Base-by-base conservation (phyloP, 106 monocot genomes). In the Dendrobium catenatum region DNA sequence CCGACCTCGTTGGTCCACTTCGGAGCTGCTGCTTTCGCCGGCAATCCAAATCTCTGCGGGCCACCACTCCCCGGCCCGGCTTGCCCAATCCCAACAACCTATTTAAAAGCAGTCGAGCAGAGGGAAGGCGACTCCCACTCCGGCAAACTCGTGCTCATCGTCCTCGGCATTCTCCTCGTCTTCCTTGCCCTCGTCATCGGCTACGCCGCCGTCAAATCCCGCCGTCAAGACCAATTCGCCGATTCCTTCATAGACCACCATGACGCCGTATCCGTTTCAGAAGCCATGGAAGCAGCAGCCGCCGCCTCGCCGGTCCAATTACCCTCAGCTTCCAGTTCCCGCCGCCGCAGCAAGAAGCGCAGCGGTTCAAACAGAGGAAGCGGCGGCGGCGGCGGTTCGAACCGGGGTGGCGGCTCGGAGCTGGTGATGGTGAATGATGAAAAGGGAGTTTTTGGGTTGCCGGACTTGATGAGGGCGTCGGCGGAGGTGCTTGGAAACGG, bases 401-500 rank as follows among this genome's bases (percentile, higher is more conserved):
- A 10, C 54, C 64, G 41, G 37, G 80, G 79, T 16, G 18, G 47
- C 68, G 85, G n/a, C 16, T 72, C 31, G 26, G 82, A 85, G 42
- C 33, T 93, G 49, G 84, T 87, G 78, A 73, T 93, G 76, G 72
- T 93, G 72, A 87, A 84, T 66, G 68, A 81, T 33, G 85, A 79
- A 9, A 90, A 73, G 77, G 87, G 85, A 18, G 15, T 17, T 7
- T 85, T 93, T 42, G 84, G 84, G n/a, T 55, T 93, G 76, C 16
- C 82, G 17, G 93, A 93, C 26, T 42, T 93, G 80, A 87, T 93
- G 93, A 93, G 84, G 78, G 86, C 93, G 26, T 61, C 87, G 0
- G 90, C 93, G 46, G 93, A 89, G 88, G 82, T 93, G 82, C 80
- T 93, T 68, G 90, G 88, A 7, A 90, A 82, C 55, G 88, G 88